Evolutionary conservation across 805 yeast genomes (phyloP).

Genomic region (Yamadazyma sp.): DNA sequence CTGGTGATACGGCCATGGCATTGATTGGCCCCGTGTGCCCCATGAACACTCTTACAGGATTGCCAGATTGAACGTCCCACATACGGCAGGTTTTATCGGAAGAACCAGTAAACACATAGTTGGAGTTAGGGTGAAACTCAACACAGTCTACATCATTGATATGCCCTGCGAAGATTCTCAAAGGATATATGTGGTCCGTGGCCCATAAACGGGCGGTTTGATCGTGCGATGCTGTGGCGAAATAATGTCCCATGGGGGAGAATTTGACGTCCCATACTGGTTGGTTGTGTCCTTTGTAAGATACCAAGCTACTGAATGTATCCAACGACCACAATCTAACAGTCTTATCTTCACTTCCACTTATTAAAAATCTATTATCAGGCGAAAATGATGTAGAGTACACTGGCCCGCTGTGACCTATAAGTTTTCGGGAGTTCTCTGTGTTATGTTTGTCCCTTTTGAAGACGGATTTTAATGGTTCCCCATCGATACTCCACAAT

Average conservation of each 20-base stretch:
- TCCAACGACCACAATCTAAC: slow-evolving; percentile 93
- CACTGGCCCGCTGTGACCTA: slow-evolving; percentile 95
- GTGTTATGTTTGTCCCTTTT: slow-evolving; percentile 53
- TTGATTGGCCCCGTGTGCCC: slow-evolving; percentile 92
- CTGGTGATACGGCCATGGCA: slow-evolving; percentile 87
- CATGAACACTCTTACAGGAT: slow-evolving; percentile 84
- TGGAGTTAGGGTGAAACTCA: slow-evolving; percentile 93
- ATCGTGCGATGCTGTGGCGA: slow-evolving; percentile 97
- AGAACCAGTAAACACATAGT: slow-evolving; percentile 92
- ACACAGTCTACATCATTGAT: slow-evolving; percentile 94
- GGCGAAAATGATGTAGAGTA: slow-evolving; percentile 90
- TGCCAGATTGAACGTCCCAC: slow-evolving; percentile 96
- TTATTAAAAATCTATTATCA: slow-evolving; percentile 75
- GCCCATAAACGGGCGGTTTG: slow-evolving; percentile 98
- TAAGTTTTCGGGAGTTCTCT: slow-evolving; percentile 53
- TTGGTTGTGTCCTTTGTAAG: slow-evolving; percentile 94
- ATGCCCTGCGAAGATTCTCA: slow-evolving; percentile 96
- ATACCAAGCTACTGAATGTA: slow-evolving; percentile 81
- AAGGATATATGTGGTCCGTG: slow-evolving; percentile 94
- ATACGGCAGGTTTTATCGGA: slow-evolving; percentile 93
- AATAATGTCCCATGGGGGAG: slow-evolving; percentile 94
- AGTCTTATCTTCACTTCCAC: slow-evolving; percentile 89
- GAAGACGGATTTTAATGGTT: slow-evolving; percentile 65
- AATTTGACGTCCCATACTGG: slow-evolving; percentile 98
- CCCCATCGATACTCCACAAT: slow-evolving; percentile 91